Evolutionary conservation across 176 grass and related monocot genomes (phyloP).

Genomic region (Panicum miliaceum): DNA sequence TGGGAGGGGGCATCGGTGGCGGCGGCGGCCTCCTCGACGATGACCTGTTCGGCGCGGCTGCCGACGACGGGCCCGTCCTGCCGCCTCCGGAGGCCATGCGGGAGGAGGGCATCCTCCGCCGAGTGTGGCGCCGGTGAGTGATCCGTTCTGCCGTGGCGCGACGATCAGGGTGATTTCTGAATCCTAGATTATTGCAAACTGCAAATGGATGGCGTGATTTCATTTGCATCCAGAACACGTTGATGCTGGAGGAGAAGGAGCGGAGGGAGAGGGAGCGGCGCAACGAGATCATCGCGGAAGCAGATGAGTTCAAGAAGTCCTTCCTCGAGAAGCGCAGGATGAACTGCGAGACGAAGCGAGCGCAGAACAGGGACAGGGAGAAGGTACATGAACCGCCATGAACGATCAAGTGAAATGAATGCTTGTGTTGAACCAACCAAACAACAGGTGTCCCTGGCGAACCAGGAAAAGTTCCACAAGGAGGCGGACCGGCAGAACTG

Average conservation of each 20-base stretch:
- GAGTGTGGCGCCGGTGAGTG: slow-evolving; percentile 72
- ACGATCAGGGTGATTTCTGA: neutral
- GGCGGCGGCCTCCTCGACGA: slow-evolving; percentile 35
- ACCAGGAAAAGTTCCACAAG: slow-evolving; percentile 80
- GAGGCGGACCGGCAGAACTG: slow-evolving; percentile 68
- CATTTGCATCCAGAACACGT: slow-evolving; percentile 55
- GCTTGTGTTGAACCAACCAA: neutral
- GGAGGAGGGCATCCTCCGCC: slow-evolving; percentile 66
- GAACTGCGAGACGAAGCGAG: slow-evolving; percentile 48
- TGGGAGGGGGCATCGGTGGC: neutral
- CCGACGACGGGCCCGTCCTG: slow-evolving; percentile 49
- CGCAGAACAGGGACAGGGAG: slow-evolving; percentile 69
- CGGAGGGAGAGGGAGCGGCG: slow-evolving; percentile 73
- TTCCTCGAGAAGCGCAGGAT: slow-evolving; percentile 67
- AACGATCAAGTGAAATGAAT: neutral
- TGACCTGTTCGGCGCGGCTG: slow-evolving; percentile 42
- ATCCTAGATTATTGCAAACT: neutral
- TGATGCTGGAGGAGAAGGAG: slow-evolving; percentile 68
- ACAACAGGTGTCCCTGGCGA: slow-evolving; percentile 58
- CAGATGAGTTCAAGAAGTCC: slow-evolving; percentile 68
- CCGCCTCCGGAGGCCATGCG: slow-evolving; percentile 64
- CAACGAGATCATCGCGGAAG: slow-evolving; percentile 61
- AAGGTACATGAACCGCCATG: slow-evolving; percentile 48
- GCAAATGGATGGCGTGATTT: neutral
- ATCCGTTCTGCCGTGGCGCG: neutral